Base-by-base conservation (phyloP, 2,329 filamentous ascomycete genomes). In the Aquanectria penicillioides region DNA sequence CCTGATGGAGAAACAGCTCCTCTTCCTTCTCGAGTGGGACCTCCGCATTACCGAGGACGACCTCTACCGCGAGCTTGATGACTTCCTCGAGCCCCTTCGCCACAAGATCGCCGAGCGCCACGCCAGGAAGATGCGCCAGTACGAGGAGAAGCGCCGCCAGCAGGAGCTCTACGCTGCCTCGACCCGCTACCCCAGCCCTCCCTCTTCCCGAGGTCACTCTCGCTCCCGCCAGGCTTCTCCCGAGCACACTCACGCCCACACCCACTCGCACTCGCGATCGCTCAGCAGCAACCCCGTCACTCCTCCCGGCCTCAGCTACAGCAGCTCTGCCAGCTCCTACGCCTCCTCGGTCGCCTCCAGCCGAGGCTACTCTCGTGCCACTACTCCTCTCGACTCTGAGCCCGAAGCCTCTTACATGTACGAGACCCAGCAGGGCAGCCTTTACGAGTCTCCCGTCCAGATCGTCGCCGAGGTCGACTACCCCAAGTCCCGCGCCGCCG, bases 1-100 rank as follows among this genome's bases (percentile, higher is more conserved):
- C 82, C 85, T 98, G 62, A 99, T 99, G 95, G 95, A 99, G 85
- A 96, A 97, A 85, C 95, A 99, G 80, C 86, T 99, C 25, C 89
- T 99, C 49, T 95, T 93, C 81, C 86, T 99, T 37, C 84, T 99
- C 40, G 92, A 97, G 74, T 99, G 94, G 93, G 93, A 99, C 67
- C 86, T 97, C 60, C 86, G 92, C 67, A 93, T 99, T 72, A 89
- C 84, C 36, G 88, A 93, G 72, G 84, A 94, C 54, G 93, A 98
- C 70, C 88, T 99, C 37, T 93, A 97, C 81, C 83, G 83, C 66
- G 92, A 97, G 75, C 84, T 98, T 34, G 93, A 97, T 69, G 86
- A 86, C 36, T 98, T 98, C 83, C 86, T 99, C 38, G 88, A 88
- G 28, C 94, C 94, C 23, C 91, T 98, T 72, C 91, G 94, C 61